phyloP scores from a whole-genome alignment of 2,329 filamentous ascomycete species.

The Elsinoe australis region DNA sequence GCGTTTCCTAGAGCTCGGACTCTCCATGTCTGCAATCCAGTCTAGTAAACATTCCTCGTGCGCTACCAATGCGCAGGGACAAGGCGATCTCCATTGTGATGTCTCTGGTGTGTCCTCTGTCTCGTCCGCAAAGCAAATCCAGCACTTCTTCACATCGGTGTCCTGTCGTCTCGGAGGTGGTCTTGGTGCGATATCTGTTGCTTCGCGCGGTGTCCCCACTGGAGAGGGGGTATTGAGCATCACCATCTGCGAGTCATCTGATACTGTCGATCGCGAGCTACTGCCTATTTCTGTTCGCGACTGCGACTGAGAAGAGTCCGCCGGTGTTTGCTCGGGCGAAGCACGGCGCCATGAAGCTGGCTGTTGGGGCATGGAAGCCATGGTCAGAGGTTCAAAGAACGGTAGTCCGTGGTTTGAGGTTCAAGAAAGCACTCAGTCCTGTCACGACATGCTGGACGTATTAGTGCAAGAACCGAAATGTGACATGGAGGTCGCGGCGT shows the following conservation, averaged over 20 bases:
- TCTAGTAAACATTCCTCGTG: constrained; percentile 84
- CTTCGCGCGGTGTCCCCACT: constrained; percentile 18
- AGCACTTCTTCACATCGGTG: constrained; percentile 48
- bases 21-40: constrained; percentile 88
- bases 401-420: too few relatives aligned
- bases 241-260: constrained; percentile 41
- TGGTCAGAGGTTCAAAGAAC: too few relatives aligned
- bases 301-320: constrained; percentile 22
- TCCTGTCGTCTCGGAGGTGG: constrained; percentile 24
- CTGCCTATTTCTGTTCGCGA: constrained; percentile 31
- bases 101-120: constrained; percentile 55
- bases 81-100: constrained; percentile 75
- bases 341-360: constrained; percentile 32
- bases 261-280: constrained; percentile 31
- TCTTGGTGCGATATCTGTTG: neutral
- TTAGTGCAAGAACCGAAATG: too few relatives aligned
- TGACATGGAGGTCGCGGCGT: too few relatives aligned
- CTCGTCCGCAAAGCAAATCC: constrained; percentile 62
- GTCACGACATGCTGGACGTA: too few relatives aligned
- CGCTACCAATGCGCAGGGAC: constrained; percentile 80
- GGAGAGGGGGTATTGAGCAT: constrained; percentile 34
- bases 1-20: constrained; percentile 44
- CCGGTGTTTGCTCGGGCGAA: constrained; percentile 22
- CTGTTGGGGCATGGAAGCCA: constrained; percentile 38
- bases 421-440: too few relatives aligned